Evolutionary conservation across 495 filamentous ascomycete species (phyloP).

Genomic region (Paragyromitra xinjiangensis): DNA sequence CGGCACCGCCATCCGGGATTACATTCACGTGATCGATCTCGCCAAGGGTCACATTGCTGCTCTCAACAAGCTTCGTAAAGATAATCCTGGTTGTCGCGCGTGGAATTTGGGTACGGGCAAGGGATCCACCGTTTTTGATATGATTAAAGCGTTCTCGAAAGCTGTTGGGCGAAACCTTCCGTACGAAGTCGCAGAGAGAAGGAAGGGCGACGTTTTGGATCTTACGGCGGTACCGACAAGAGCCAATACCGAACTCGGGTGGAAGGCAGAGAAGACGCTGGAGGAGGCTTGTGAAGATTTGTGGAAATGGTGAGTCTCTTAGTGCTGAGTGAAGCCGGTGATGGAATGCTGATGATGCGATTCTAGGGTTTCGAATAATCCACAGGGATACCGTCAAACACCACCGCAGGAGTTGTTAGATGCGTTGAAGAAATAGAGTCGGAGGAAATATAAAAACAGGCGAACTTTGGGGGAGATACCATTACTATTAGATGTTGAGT

Average conservation of each 20-base stretch:
- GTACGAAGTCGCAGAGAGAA: conserved; percentile 84
- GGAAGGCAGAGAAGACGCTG: conserved; percentile 89
- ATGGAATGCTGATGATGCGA: not conserved
- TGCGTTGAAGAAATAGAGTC: conserved; percentile 67
- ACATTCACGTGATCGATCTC: conserved; percentile 87
- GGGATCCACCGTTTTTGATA: conserved; percentile 95
- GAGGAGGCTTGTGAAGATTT: conserved; percentile 93
- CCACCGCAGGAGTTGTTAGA: conserved; percentile 85
- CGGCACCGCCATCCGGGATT: conserved; percentile 77
- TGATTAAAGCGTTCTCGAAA: conserved; percentile 90
- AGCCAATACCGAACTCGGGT: conserved; percentile 86
- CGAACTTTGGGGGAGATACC: not conserved
- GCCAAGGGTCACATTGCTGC: conserved; percentile 89
- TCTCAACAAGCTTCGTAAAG: conserved; percentile 86
- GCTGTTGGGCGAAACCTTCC: conserved; percentile 85
- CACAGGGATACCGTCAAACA: conserved; percentile 88
- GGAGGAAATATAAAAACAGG: not conserved
- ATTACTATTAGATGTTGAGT: conserved; percentile 22
- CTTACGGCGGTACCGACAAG: conserved; percentile 89
- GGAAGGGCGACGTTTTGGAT: conserved; percentile 91
- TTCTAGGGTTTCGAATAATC: conserved; percentile 79
- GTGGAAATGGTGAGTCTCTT: conserved; percentile 77
- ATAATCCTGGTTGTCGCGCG: conserved; percentile 90
- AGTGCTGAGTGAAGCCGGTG: conserved; percentile 1
- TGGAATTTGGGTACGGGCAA: conserved; percentile 98